Base-by-base conservation (phyloP, 129 eudicot genomes). In the Escallonia rubra region DNA sequence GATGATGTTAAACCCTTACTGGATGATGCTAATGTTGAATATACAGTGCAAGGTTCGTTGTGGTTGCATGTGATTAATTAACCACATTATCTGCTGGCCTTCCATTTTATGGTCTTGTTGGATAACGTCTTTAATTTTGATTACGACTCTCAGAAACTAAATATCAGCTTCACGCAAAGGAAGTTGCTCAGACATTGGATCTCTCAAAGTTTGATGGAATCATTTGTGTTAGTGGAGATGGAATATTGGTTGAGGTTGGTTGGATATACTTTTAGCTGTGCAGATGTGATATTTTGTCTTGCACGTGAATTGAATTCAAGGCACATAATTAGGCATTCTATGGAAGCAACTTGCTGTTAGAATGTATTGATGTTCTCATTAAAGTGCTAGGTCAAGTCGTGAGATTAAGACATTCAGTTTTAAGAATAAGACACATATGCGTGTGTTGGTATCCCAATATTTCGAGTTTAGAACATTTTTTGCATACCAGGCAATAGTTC, bases 201-300 rank as follows among this genome's bases (percentile, higher is more conserved):
- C 86, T 93, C 23, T 69, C 81, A 16, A 86, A 78, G 72, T 85
- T 86, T 73, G 98, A 93, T 75, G 98, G 98, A 10, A 80, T 93
- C 64, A 78, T 93, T 62, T 93, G 96, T 82, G 92, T 89, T 68
- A 89, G 96, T 14, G 98, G 98, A 10, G 98, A 93, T 68, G 96
- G 98, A 61, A 76, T 89, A 67, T 69, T 93, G 72, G 98, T 86
- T 74, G 98, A 93, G 98, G 98, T 93, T 78, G 81, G 83, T 72
- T 64, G 65, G 45, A 74, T 65, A 70, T 63, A 43, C 62, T 13
- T 70, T 15, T 43, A 16, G 13, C 48, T 58, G 39, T 45, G 6
- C 46, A 41, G 1, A 38, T 72, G 13, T 1, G 8, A 51, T 41
- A 64, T 14, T 50, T 52, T 71, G 61, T 66, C 46, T 52, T 45